Conservation (phyloP, 805 yeast species). For the Crinitomyces ghanaensis region DNA sequence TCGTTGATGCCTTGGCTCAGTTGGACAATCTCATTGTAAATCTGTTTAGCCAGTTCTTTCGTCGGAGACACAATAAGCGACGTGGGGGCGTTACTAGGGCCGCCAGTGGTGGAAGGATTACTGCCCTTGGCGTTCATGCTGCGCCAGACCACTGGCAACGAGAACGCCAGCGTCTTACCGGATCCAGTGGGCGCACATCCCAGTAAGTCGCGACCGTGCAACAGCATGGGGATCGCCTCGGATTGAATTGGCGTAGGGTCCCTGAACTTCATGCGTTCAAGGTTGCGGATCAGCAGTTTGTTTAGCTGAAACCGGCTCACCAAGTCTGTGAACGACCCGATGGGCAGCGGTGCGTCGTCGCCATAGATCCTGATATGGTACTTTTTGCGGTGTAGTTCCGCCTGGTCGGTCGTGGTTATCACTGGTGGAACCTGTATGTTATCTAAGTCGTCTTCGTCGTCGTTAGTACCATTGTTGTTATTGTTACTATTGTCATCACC, state of each 20-base stretch:
- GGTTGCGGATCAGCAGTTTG: conserved; percentile 44
- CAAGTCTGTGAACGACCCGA: conserved; percentile 80
- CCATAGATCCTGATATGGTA: conserved; percentile 68
- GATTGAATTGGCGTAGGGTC: conserved; percentile 92
- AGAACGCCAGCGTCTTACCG: conserved; percentile 88
- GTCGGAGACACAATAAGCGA: conserved; percentile 89
- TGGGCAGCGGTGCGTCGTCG: conserved; percentile 78
- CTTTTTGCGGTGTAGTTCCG: conserved; percentile 45
- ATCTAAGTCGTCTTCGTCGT: conserved; percentile 22
- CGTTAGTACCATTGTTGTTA: conserved; percentile 9
- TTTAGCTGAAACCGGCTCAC: conserved; percentile 56
- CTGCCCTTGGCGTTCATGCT: conserved; percentile 28
- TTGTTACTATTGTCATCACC: conserved; percentile 16
- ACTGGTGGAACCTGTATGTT: conserved; percentile 30
- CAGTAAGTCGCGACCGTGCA: conserved; percentile 62
- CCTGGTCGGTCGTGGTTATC: conserved; percentile 47
- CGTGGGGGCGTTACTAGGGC: conserved; percentile 44
- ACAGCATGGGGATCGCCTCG: conserved; percentile 70
- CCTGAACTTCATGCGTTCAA: conserved; percentile 57
- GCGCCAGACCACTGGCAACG: conserved; percentile 68
- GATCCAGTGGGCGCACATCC: conserved; percentile 99
- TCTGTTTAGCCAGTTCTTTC: conserved; percentile 84
- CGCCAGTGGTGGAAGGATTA: conserved; percentile 26
- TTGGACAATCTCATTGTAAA: conserved; percentile 52
- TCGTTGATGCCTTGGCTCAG: conserved; percentile 45